These are phyloP conservation scores for Pythium dissotocum DNA, from an alignment of 352 stramenopile species.

Conservation along the genomic window DNA sequence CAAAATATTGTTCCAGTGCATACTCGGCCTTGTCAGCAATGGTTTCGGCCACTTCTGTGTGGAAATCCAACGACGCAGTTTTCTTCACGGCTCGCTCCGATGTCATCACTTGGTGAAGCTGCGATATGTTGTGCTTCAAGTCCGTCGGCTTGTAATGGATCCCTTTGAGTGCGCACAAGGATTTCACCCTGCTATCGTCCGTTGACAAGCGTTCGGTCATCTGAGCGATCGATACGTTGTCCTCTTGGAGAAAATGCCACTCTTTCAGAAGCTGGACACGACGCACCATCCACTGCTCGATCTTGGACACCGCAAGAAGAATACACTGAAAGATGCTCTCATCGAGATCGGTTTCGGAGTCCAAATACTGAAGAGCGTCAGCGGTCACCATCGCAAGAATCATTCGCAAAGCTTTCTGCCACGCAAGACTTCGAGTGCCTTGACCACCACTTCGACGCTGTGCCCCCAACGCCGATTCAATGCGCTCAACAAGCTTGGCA, in stretches of 20 bases:
- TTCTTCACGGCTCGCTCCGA: not conserved
- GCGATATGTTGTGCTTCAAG: slow-evolving; percentile 36
- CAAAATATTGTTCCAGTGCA: not conserved
- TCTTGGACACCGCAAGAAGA: slow-evolving; percentile 36
- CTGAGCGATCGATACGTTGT: slow-evolving; percentile 41
- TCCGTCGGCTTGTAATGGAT: slow-evolving; percentile 41
- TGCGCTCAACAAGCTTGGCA: slow-evolving; percentile 3
- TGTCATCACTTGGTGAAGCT: slow-evolving; percentile 37
- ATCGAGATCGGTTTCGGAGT: not conserved
- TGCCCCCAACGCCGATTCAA: slow-evolving; percentile 2
- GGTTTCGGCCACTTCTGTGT: slow-evolving; percentile 6
- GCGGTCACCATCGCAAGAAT: slow-evolving; percentile 5
- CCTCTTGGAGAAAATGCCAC: slow-evolving; percentile 50
- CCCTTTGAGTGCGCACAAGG: slow-evolving; percentile 53
- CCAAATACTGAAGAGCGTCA: not conserved
- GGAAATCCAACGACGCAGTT: not conserved
- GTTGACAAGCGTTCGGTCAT: slow-evolving; percentile 56
- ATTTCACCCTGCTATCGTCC: slow-evolving; percentile 46
- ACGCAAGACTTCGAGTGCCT: not conserved
- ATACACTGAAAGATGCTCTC: slow-evolving; percentile 20
- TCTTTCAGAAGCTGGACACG: slow-evolving; percentile 68
- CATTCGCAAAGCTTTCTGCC: slow-evolving; percentile 12
- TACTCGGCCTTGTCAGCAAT: slow-evolving; percentile 16
- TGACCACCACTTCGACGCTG: not conserved
- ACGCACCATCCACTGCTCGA: slow-evolving; percentile 69